Evolutionary conservation across 2,329 filamentous ascomycete genomes (phyloP), one percentile per base, ranked within the genome.

Genomic region (Penicillium sp.): DNA sequence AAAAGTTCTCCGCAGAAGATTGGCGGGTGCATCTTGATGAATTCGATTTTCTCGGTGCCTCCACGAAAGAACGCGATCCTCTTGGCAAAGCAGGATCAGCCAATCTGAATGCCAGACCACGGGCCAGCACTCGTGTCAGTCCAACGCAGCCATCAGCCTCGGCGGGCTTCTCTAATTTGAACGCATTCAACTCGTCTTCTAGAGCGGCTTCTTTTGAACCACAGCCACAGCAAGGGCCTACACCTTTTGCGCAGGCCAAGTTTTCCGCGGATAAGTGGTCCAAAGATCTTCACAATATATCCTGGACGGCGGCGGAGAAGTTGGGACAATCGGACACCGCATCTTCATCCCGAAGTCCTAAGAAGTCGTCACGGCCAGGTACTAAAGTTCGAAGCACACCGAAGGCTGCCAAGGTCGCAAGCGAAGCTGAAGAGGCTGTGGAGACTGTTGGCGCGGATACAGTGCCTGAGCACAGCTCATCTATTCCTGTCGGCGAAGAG

Each of bases 1-100:
- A 76, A 35, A 74, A 74, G 49, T 82, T 82, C 52, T 78, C 77
- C 5, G 76, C 78, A 0, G 72, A 73, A 13, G 76, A 78, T 22
- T 81, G 78, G 78, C 71, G 75, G 52, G 72, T 72, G 52, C 75
- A 73, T 48, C 70, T 80, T n/a, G 60, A 65, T 8, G 63, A 66
- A 2, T 71, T 75, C 30, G 73, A 76, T 19, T 76, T 78, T 58
- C 76, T 81, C 42, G 70, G 70, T 4, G 72, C 76, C 40, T 68
- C 63, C 49, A 60, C 73, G 8, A 55, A 61, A 19, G 66, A 65
- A 13, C 71, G 69, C 55, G 68, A 71, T 49, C 55, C 63, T 11
- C 51, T 57, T 10, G 68, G 67, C 19, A 64, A n/a, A n/a, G 10
- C 37, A n/a, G 25, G 61, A 33, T 65, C 70, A 37, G 58, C 61